These are phyloP conservation scores for Metarhizium guizhouense DNA, from an alignment of 2,329 filamentous ascomycete genomes.

Conservation along the genomic window DNA sequence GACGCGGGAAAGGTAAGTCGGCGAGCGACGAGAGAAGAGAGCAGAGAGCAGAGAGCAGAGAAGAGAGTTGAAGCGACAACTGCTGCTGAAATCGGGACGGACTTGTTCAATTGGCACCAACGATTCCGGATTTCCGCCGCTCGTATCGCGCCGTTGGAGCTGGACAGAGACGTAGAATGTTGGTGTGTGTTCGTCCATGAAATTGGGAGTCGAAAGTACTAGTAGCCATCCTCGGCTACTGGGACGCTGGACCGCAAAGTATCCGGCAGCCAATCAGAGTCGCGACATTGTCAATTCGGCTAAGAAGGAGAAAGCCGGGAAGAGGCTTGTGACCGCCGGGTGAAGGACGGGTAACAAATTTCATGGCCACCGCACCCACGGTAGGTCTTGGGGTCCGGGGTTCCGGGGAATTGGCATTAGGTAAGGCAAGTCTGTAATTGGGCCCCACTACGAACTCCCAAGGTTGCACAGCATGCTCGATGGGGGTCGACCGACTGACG, in stretches of 20 bases:
- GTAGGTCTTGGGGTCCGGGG: not conserved
- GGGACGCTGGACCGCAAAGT: slow-evolving; percentile 4
- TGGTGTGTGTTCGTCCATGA: slow-evolving; percentile 2
- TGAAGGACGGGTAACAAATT: slow-evolving; percentile 3
- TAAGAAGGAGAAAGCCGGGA: slow-evolving; percentile 18
- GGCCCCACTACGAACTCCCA: not conserved
- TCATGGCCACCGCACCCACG: not conserved
- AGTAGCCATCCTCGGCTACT: slow-evolving; percentile 11
- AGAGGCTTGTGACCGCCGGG: slow-evolving; percentile 3
- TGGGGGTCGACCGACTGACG: too few species aligned
- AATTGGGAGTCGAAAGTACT: not conserved
- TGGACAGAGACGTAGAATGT: not conserved
- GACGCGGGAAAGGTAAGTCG: slow-evolving; percentile 12
- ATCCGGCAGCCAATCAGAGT: slow-evolving; percentile 9
- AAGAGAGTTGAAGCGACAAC: not conserved
- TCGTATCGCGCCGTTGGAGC: slow-evolving; percentile 1
- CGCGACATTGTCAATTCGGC: slow-evolving; percentile 21
- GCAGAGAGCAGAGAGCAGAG: not conserved
- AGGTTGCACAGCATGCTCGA: not conserved
- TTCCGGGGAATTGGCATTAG: not conserved
- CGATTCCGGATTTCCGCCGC: not conserved
- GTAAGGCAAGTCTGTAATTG: not conserved
- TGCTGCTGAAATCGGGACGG: not conserved
- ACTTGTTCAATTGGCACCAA: not conserved
- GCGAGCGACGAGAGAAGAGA: slow-evolving; percentile 11